Evolutionary conservation across 2,329 filamentous ascomycete species (phyloP).

Genomic region (Cladorrhinum sp.): DNA sequence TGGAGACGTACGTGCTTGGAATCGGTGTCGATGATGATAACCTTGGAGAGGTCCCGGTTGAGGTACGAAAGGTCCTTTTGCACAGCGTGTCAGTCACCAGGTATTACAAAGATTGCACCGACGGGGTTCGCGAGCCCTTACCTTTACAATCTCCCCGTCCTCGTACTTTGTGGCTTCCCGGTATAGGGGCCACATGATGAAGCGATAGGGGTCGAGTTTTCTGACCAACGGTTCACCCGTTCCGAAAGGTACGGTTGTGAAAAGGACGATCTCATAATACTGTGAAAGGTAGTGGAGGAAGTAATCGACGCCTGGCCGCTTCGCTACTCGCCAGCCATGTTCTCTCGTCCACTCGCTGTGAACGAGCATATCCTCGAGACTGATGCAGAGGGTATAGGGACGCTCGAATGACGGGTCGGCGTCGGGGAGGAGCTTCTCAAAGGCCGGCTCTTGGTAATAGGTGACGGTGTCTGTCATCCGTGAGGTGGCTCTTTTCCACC

Average conservation of each 20-base stretch:
- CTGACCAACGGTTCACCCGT: slow-evolving; percentile 84
- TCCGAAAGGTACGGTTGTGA: slow-evolving; percentile 81
- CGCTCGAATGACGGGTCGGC: slow-evolving; percentile 74
- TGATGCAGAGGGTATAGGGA: slow-evolving; percentile 89
- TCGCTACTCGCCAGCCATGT: slow-evolving; percentile 92
- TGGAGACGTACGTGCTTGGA: slow-evolving; percentile 78
- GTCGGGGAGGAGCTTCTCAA: slow-evolving; percentile 86
- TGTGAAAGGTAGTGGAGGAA: slow-evolving; percentile 95
- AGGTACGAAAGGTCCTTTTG: slow-evolving; percentile 89
- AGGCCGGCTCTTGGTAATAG: slow-evolving; percentile 95
- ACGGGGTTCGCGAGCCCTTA: slow-evolving; percentile 35
- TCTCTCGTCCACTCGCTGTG: slow-evolving; percentile 94
- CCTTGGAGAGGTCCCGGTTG: slow-evolving; percentile 92
- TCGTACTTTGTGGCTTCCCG: slow-evolving; percentile 97
- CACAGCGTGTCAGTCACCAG: neutral
- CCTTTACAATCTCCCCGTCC: slow-evolving; percentile 94
- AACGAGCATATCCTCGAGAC: slow-evolving; percentile 87
- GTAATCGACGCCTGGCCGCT: slow-evolving; percentile 93
- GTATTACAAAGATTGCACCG: neutral
- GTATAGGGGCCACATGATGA: slow-evolving; percentile 93
- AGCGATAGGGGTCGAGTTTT: slow-evolving; percentile 91
- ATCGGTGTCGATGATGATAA: slow-evolving; percentile 90
- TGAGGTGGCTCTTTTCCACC: slow-evolving; percentile 77
- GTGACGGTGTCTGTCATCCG: slow-evolving; percentile 72
- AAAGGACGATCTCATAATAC: slow-evolving; percentile 96